Conservation (phyloP, 192 early-diverging fungal species). For the Gryganskiella cystojenkinii region DNA sequence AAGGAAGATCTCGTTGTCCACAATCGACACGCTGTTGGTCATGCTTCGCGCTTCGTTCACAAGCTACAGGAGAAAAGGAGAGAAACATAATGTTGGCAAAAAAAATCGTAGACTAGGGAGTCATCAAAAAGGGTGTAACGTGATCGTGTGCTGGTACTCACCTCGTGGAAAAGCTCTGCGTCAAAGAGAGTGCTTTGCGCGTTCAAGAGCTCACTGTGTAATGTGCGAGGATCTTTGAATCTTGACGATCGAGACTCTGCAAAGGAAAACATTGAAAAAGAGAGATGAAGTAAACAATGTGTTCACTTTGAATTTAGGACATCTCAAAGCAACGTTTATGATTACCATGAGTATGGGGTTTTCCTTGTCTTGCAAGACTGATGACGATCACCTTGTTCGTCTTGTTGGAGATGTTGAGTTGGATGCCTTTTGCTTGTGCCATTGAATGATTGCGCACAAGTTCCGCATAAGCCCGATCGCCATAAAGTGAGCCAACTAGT, state of each 20-base stretch:
- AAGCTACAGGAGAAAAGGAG: slow-evolving; percentile 7
- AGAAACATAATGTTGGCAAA: neutral
- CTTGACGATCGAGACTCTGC: slow-evolving; percentile 7
- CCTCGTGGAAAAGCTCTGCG: slow-evolving; percentile 57
- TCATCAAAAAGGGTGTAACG: no score
- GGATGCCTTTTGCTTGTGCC: slow-evolving; percentile 22
- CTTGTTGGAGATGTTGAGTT: slow-evolving; percentile 34
- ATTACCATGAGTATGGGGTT: slow-evolving; percentile 16
- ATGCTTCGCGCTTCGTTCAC: slow-evolving; percentile 37
- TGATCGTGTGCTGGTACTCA: no score
- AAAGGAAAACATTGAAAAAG: neutral
- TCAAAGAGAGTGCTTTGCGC: slow-evolving; percentile 61
- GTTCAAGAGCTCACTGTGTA: slow-evolving; percentile 49
- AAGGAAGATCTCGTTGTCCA: slow-evolving; percentile 44
- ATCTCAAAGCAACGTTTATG: no score
- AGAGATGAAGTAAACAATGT: neutral
- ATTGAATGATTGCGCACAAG: slow-evolving; percentile 18
- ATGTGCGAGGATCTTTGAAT: neutral
- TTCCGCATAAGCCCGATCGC: slow-evolving; percentile 36
- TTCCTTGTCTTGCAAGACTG: slow-evolving; percentile 35
- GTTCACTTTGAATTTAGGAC: no score
- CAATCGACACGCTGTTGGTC: slow-evolving; percentile 39
- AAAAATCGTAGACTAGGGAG: no score
- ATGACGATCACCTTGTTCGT: slow-evolving; percentile 32
- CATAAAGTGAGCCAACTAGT: slow-evolving; percentile 37